phyloP scores from a whole-genome alignment of 345 rosid genomes.

The Sonneratia alba region DNA sequence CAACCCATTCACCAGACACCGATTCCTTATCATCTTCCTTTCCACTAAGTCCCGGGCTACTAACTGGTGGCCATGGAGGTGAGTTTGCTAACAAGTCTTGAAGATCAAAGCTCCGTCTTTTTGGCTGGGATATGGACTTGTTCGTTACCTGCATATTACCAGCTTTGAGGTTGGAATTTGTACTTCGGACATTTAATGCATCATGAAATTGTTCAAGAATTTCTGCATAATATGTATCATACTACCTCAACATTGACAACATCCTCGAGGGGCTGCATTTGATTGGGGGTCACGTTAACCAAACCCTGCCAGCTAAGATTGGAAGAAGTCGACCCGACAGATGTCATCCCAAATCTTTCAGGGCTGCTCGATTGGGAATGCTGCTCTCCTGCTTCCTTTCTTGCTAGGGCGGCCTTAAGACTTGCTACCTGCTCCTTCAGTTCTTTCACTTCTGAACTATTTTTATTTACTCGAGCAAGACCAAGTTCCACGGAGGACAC shows the following conservation, averaged over 20 bases:
- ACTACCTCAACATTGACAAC: constrained; percentile 56
- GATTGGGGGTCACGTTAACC: constrained; percentile 26
- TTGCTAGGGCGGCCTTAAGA: constrained; percentile 62
- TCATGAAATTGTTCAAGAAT: background rate
- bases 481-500: constrained; percentile 95
- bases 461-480: constrained; percentile 84
- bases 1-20: constrained; percentile 61
- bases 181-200: background rate
- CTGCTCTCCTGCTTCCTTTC: constrained; percentile 42
- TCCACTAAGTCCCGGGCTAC: constrained; percentile 26
- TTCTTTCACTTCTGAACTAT: constrained; percentile 65
- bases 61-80: constrained; percentile 47
- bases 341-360: constrained; percentile 35
- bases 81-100: constrained; percentile 52
- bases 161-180: background rate
- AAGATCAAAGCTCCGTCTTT: constrained; percentile 58
- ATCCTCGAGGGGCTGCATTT: constrained; percentile 41
- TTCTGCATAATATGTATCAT: background rate
- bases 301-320: constrained; percentile 32
- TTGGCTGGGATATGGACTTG: constrained; percentile 35
- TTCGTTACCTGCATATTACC: constrained; percentile 15
- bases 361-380: constrained; percentile 31
- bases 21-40: constrained; percentile 52
- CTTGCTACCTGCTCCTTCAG: constrained; percentile 83
- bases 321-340: constrained; percentile 32